Conservation (phyloP, 163 green algal genomes). For the Prototheca cutis region DNA sequence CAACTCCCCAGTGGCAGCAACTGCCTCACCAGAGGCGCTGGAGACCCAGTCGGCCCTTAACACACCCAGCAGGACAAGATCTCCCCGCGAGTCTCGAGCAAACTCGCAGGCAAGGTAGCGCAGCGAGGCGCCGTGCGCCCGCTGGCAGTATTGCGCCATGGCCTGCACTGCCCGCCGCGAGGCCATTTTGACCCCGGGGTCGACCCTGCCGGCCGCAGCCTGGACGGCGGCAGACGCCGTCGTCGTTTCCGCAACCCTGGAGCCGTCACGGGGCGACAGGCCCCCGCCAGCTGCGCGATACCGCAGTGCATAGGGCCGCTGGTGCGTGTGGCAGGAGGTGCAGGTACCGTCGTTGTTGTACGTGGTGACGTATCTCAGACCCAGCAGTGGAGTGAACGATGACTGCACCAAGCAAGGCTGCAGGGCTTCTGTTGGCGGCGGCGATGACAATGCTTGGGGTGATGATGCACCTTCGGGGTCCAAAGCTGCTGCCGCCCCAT, state of each 20-base stretch:
- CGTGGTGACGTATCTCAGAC: constrained; percentile 43
- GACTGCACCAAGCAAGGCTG: constrained; percentile 35
- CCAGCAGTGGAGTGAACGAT: constrained; percentile 30
- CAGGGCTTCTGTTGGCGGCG: no score
- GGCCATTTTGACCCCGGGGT: constrained; percentile 38
- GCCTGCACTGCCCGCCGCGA: constrained; percentile 30
- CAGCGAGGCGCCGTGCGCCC: constrained; percentile 40
- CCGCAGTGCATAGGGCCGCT: constrained; percentile 40
- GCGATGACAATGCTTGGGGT: no score
- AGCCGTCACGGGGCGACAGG: neutral
- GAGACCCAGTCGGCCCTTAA: constrained; percentile 41
- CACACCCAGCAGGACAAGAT: constrained; percentile 37
- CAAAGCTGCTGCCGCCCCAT: no score
- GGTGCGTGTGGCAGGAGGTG: constrained; percentile 44
- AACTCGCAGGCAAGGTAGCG: constrained; percentile 39
- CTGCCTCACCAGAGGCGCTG: constrained; percentile 21
- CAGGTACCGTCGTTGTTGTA: constrained; percentile 35
- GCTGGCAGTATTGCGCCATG: constrained; percentile 52
- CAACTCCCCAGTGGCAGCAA: constrained; percentile 9
- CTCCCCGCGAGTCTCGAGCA: constrained; percentile 26
- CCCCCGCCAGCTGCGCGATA: constrained; percentile 16
- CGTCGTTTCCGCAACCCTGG: neutral
- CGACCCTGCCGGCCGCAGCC: constrained; percentile 8
- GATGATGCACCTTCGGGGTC: no score
- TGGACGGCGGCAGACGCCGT: no score